phyloP scores from a whole-genome alignment of 345 rosid genomes.

The Lepidium didymum region DNA sequence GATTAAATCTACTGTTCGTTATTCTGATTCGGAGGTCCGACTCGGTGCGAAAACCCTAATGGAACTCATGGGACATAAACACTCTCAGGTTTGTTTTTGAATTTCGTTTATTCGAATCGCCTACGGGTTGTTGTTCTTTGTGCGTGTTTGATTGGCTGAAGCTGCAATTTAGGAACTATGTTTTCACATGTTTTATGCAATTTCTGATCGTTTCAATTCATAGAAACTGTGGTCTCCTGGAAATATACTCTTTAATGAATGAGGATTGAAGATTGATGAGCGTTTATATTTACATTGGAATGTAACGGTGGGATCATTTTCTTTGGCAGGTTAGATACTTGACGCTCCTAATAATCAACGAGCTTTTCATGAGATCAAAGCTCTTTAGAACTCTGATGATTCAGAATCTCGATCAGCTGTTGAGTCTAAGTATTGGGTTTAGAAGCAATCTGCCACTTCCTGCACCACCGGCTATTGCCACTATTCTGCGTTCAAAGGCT shows the following conservation, averaged over 20 bases:
- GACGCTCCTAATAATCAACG: slow-evolving; percentile 71
- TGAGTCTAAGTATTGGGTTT: slow-evolving; percentile 72
- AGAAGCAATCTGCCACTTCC: slow-evolving; percentile 64
- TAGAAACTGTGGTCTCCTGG: background rate
- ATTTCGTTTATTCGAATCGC: background rate
- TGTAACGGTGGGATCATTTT: no score
- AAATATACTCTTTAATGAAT: background rate
- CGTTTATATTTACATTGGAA: no score
- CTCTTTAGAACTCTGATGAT: slow-evolving; percentile 63
- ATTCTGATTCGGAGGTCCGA: slow-evolving; percentile 76
- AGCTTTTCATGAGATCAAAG: slow-evolving; percentile 91
- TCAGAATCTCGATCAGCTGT: slow-evolving; percentile 61
- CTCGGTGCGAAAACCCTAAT: slow-evolving; percentile 59
- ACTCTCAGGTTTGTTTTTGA: slow-evolving; percentile 61
- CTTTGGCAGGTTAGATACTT: slow-evolving; percentile 70
- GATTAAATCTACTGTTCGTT: slow-evolving; percentile 66
- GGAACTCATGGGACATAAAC: slow-evolving; percentile 78
- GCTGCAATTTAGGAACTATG: background rate
- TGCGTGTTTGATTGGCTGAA: background rate
- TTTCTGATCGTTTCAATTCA: background rate
- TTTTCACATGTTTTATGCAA: background rate
- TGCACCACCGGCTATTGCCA: slow-evolving; percentile 62
- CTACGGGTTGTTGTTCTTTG: background rate
- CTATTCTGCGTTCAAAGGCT: slow-evolving; percentile 61
- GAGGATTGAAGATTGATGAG: background rate